These are phyloP conservation scores for Pythium plurisporium DNA, from an alignment of 352 stramenopile species.

Conservation along the genomic window DNA sequence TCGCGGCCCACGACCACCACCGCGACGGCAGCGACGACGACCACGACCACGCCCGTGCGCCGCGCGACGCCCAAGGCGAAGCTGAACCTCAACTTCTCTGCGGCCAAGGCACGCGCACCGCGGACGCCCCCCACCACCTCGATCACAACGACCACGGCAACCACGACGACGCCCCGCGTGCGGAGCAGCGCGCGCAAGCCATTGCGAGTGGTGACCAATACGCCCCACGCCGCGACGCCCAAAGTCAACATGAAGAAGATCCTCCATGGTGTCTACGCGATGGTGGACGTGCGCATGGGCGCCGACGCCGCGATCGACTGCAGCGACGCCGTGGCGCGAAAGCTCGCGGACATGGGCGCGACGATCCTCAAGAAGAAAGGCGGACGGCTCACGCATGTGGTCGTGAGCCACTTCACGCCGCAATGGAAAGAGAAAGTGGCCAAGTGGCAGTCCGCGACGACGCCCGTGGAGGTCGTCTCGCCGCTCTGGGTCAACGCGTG, in stretches of 20 bases:
- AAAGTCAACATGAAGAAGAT: slow-evolving; percentile 18
- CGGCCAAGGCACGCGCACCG: background rate
- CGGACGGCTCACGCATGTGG: slow-evolving; percentile 68
- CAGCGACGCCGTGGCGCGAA: slow-evolving; percentile 62
- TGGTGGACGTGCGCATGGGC: slow-evolving; percentile 76
- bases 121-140: background rate
- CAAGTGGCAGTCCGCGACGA: slow-evolving; percentile 47
- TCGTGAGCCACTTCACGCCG: slow-evolving; percentile 62
- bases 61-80: slow-evolving; percentile 17
- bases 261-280: slow-evolving; percentile 45
- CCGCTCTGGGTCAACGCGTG: slow-evolving; percentile 84
- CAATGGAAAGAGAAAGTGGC: slow-evolving; percentile 68
- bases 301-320: slow-evolving; percentile 73
- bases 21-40: background rate
- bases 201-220: slow-evolving; percentile 10
- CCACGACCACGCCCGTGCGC: background rate
- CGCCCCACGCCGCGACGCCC: background rate
- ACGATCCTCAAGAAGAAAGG: slow-evolving; percentile 64
- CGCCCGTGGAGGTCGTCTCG: slow-evolving; percentile 62
- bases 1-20: background rate
- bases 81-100: slow-evolving; percentile 19
- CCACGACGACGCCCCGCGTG: background rate
- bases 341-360: slow-evolving; percentile 61
- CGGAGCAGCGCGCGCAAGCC: slow-evolving; percentile 5
- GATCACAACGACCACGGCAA: background rate